Evolutionary conservation across 768 basidiomycete genomes (phyloP).

Genomic region (Astraeus odoratus): DNA sequence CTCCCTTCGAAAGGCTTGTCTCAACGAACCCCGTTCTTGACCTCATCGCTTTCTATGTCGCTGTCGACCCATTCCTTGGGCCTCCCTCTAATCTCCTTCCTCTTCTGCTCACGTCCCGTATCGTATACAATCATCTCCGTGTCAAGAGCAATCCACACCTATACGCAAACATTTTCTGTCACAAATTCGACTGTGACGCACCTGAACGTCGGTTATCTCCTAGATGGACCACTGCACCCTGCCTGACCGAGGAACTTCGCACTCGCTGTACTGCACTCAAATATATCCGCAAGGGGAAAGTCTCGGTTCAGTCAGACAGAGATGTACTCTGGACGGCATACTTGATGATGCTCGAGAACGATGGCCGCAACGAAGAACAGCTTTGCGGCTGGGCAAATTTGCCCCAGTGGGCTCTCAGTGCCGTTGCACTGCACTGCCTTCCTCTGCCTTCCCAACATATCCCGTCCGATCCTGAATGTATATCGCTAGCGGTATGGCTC

Average conservation of each 20-base stretch:
- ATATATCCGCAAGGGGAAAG: conserved; percentile 31
- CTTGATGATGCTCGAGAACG: conserved; percentile 48
- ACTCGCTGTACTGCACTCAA: conserved; percentile 35
- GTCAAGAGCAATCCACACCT: conserved; percentile 31
- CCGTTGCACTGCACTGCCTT: conserved; percentile 8
- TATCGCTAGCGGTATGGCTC: conserved; percentile 38
- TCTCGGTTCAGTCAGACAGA: conserved; percentile 11
- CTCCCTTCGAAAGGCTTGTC: conserved; percentile 16
- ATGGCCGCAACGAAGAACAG: conserved; percentile 39
- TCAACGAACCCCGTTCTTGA: conserved; percentile 22
- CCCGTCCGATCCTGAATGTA: conserved; percentile 27
- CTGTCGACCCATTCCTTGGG: conserved; percentile 32
- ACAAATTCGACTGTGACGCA: conserved; percentile 39
- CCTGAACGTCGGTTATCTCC: conserved; percentile 32
- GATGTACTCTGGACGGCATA: conserved; percentile 51
- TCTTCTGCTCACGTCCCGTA: conserved; percentile 33
- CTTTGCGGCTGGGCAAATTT: conserved; percentile 37
- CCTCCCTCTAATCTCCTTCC: conserved; percentile 36
- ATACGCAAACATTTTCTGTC: conserved; percentile 38
- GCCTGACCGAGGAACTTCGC: conserved; percentile 37
- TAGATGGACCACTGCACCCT: conserved; percentile 31
- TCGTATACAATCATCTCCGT: conserved; percentile 30
- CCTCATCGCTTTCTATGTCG: conserved; percentile 36
- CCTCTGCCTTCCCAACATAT: conserved; percentile 11
- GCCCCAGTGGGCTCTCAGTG: conserved; percentile 19